Percentiles rank a stretch among this genome's conserved stretches.
phyloP scores from a whole-genome alignment of 768 basidiomycete genomes.

The Candolleomyces eurysporus region DNA sequence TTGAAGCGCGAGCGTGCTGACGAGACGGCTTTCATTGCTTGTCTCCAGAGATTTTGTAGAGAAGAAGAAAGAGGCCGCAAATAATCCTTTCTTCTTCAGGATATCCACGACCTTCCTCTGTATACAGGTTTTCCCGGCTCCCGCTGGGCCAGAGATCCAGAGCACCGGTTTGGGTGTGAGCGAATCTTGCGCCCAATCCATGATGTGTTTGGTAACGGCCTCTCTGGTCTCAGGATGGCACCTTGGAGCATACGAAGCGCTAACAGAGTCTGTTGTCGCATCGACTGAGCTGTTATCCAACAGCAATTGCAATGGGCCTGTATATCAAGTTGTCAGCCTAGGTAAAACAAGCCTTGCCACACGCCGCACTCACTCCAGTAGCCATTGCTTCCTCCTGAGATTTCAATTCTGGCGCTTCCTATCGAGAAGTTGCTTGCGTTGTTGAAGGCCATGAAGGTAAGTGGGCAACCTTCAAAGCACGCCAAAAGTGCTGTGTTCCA shows the following conservation, averaged over 20 bases:
- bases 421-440: background rate
- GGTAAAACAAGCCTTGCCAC: background rate
- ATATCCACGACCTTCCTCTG: background rate
- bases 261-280: background rate
- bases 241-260: background rate
- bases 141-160: background rate
- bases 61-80: slow-evolving; percentile 2
- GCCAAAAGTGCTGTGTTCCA: too few species aligned
- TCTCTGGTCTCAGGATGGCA: background rate
- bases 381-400: background rate
- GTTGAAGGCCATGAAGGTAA: background rate
- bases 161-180: background rate
- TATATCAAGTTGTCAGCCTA: background rate
- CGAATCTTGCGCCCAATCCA: background rate
- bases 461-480: too few species aligned
- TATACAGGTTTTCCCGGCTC: slow-evolving; percentile 1
- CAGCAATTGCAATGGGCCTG: background rate
- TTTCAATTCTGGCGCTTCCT: background rate
- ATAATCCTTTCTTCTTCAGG: background rate
- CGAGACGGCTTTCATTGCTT: background rate
- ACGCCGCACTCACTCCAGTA: background rate
- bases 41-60: background rate
- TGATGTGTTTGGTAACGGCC: background rate
- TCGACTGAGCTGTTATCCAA: background rate
- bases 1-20: background rate